phyloP scores from a whole-genome alignment of 2,329 filamentous ascomycete species.

The Apiospora aurea region DNA sequence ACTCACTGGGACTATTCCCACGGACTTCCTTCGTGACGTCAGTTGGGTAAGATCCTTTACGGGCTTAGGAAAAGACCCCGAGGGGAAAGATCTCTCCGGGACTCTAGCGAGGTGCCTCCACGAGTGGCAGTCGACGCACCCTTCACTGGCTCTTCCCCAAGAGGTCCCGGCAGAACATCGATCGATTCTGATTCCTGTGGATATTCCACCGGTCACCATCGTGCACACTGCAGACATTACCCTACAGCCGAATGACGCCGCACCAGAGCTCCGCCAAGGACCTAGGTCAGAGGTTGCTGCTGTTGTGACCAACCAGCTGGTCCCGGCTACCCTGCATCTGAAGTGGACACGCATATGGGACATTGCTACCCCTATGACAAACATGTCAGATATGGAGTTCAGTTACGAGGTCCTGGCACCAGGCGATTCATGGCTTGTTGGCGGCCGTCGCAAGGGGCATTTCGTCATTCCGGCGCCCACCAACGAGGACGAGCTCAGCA shows the following conservation, averaged over 20 bases:
- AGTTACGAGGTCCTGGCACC: constrained; percentile 82
- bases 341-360: constrained; percentile 71
- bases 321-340: constrained; percentile 67
- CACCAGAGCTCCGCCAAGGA: constrained; percentile 29
- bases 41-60: constrained; percentile 58
- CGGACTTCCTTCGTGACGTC: constrained; percentile 52
- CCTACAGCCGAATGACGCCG: constrained; percentile 46
- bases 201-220: constrained; percentile 82
- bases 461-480: constrained; percentile 65
- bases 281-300: constrained; percentile 46
- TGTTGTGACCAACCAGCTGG: constrained; percentile 68
- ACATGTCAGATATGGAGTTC: constrained; percentile 68
- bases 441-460: constrained; percentile 79
- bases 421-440: constrained; percentile 82
- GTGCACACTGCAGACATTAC: constrained; percentile 80
- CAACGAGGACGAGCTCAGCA: constrained; percentile 39
- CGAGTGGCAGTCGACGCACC: constrained; percentile 47
- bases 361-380: constrained; percentile 46
- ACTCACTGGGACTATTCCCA: constrained; percentile 59
- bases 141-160: constrained; percentile 41
- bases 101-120: constrained; percentile 44
- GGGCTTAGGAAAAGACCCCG: constrained; percentile 54
- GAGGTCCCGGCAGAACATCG: constrained; percentile 51
- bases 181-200: constrained; percentile 86
- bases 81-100: constrained; percentile 43